Conservation (phyloP, 345 rosid genomes). For the Euphorbia tirucalli region DNA sequence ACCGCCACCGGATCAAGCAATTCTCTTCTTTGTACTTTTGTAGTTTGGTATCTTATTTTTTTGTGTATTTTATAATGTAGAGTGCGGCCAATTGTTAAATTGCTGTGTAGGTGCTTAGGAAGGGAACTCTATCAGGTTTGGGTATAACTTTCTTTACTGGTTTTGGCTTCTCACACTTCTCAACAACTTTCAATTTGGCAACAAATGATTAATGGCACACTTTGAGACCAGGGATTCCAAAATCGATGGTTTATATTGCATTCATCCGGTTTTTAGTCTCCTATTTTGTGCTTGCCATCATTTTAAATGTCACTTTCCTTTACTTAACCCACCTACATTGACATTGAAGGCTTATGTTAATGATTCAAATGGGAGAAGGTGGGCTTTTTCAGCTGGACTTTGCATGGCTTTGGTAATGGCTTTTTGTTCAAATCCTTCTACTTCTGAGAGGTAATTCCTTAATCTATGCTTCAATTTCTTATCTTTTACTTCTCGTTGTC, state of each 20-base stretch:
- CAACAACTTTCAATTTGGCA: conserved; percentile 85
- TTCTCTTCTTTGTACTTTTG: conserved; percentile 29
- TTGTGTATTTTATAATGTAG: too few species aligned
- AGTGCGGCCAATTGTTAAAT: too few species aligned
- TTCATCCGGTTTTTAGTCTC: conserved; percentile 78
- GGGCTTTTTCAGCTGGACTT: conserved; percentile 84
- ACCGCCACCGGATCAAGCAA: too few species aligned
- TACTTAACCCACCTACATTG: conserved; percentile 52
- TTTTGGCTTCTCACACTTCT: conserved; percentile 74
- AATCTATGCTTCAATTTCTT: too few species aligned
- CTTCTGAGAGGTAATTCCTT: conserved; percentile 92
- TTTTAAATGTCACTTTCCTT: conserved; percentile 61
- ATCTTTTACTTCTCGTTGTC: too few species aligned
- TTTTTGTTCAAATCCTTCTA: too few species aligned
- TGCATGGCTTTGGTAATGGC: conserved; percentile 85
- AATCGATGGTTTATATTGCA: conserved; percentile 67
- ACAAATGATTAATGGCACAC: conserved; percentile 87
- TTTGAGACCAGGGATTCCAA: conserved; percentile 66
- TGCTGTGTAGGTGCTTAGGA: conserved; percentile 63
- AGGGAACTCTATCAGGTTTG: conserved; percentile 57
- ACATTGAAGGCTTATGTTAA: too few species aligned
- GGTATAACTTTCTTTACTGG: conserved; percentile 74
- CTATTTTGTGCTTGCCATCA: conserved; percentile 53
- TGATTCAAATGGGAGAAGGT: conserved; percentile 83
- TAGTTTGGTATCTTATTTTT: neutral